These are phyloP conservation scores for Camelina sativa DNA, from an alignment of 345 rosid genomes.

Conservation along the genomic window DNA sequence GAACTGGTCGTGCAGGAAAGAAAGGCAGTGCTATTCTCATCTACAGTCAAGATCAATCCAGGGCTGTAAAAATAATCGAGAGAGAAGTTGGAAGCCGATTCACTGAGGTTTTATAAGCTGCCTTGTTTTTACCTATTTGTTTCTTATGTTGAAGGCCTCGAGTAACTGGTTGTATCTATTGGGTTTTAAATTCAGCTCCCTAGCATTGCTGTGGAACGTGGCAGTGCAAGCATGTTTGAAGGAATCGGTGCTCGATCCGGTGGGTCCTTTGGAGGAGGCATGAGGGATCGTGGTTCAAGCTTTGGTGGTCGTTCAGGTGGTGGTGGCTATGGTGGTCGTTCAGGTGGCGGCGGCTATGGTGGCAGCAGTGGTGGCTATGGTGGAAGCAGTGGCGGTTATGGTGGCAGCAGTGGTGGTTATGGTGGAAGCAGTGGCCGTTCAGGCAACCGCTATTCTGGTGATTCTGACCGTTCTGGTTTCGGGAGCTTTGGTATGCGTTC, in stretches of 20 bases:
- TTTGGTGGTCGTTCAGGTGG: slow-evolving; percentile 51
- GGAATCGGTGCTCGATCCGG: slow-evolving; percentile 52
- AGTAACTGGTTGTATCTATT: slow-evolving; percentile 14
- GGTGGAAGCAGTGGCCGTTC: slow-evolving; percentile 49
- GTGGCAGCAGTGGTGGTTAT: slow-evolving; percentile 48
- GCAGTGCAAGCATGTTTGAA: slow-evolving; percentile 49
- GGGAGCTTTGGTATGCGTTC: slow-evolving; percentile 54
- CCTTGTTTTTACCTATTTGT: not conserved
- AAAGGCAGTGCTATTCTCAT: slow-evolving; percentile 90
- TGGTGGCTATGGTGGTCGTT: slow-evolving; percentile 31
- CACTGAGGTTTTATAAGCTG: slow-evolving; percentile 58
- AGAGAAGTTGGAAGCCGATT: slow-evolving; percentile 93
- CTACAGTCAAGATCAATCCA: slow-evolving; percentile 68
- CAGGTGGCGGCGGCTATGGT: slow-evolving; percentile 13
- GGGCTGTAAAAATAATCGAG: slow-evolving; percentile 69
- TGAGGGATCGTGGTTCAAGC: slow-evolving; percentile 52
- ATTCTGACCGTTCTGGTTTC: slow-evolving; percentile 41
- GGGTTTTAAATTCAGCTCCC: slow-evolving; percentile 62
- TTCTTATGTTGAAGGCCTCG: slow-evolving; percentile 8
- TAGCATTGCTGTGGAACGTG: slow-evolving; percentile 61
- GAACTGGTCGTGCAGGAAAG: slow-evolving; percentile 99
- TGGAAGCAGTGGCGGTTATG: slow-evolving; percentile 39
- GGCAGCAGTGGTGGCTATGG: slow-evolving; percentile 49
- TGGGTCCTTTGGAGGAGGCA: slow-evolving; percentile 54
- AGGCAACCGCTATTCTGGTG: slow-evolving; percentile 46